Evolutionary conservation across 2,329 filamentous ascomycete genomes (phyloP).

Genomic region (Diaporthe velutina): DNA sequence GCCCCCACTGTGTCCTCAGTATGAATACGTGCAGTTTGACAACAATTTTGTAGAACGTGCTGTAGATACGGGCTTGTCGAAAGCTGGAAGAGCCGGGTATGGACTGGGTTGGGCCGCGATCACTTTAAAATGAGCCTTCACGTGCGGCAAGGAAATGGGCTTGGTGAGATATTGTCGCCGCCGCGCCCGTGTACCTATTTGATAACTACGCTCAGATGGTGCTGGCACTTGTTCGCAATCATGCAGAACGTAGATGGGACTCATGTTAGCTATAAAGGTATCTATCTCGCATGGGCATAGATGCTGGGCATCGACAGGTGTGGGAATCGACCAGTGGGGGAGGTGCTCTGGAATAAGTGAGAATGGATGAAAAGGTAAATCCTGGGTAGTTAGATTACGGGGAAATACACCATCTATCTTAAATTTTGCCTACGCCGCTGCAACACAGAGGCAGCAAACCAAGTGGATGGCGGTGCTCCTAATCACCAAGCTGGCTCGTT

Average conservation of each 20-base stretch:
- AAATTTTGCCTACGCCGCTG: too few species aligned
- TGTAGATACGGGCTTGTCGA: too few species aligned
- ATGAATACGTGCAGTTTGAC: too few species aligned
- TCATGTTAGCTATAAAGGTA: conserved; percentile 5
- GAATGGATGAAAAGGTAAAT: not conserved
- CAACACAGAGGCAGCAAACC: not conserved
- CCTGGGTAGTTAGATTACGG: not conserved
- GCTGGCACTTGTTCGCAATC: not conserved
- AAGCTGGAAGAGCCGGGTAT: not conserved
- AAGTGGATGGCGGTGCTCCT: not conserved
- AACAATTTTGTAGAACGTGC: too few species aligned
- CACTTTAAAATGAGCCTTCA: too few species aligned
- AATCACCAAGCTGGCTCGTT: conserved; percentile 51
- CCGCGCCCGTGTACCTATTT: not conserved
- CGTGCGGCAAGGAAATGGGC: not conserved
- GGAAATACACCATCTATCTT: not conserved
- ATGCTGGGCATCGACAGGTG: not conserved
- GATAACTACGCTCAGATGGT: not conserved
- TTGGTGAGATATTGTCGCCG: not conserved
- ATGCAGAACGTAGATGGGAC: not conserved
- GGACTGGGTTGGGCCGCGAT: not conserved
- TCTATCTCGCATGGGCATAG: conserved; percentile 12
- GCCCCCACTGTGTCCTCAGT: not conserved
- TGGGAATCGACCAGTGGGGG: not conserved
- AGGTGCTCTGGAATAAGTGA: not conserved